Evolutionary conservation across 306 rosid species (phyloP), one percentile per base, ranked within the genome.

Genomic region (Phaseolus lunatus): DNA sequence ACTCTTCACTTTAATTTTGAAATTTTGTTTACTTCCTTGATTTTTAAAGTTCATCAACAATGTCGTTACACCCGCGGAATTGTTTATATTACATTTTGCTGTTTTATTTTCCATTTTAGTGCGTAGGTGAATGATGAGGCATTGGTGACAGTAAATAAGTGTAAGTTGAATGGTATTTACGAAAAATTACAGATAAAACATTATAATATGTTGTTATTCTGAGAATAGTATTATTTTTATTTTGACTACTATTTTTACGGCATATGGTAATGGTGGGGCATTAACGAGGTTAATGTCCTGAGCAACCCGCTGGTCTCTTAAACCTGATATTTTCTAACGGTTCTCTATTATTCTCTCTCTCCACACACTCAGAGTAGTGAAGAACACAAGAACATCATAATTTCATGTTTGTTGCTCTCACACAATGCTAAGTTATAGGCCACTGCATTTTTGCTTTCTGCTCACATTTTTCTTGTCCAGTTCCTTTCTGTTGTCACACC

Each of bases 201-300:
- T 39, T 39, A 39, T 58, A 23, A 26, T 58, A 54, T 54, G 11
- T 20, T 10, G 31, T 22, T 53, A 54, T 22, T 54, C 35, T 23
- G 7, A 56, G 14, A 2, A 58, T 26, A 29, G 16, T 61, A 29
- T 14, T 33, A 33, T 39, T n/a, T n/a, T n/a, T 31, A 12, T 58
- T 59, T 62, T 31, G 23, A 20, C 37, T 61, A 63, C 31, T 73
- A 65, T 29, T 64, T 82, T 79, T 54, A 71, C 54, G 73, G 82
- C 80, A 85, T 57, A 27, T 7, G 57, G 23, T 76, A 52, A 62
- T 76, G 89, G 87, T 86, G 76, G 83, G 89, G 83, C 58, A 82
- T 22, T 8, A 82, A 54, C 79, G 66, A 77, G 82, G 82, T 71
- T 64, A 82, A 18, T 64, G 74, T 70, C 16, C 33, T 63, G 39